phyloP scores from a whole-genome alignment of 2,329 filamentous ascomycete species.

The Monosporascus sp. region DNA sequence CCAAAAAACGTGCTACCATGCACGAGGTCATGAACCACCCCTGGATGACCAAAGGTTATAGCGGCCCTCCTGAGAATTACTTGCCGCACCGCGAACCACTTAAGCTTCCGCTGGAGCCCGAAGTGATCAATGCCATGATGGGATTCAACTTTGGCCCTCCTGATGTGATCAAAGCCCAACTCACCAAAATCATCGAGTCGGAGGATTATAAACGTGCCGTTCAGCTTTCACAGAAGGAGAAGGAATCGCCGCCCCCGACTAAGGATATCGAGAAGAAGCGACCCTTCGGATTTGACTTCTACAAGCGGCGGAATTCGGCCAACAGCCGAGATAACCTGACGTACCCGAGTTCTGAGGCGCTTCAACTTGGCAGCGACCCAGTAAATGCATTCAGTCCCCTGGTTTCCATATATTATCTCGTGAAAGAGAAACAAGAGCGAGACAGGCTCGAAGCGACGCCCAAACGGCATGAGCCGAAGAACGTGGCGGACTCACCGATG shows the following conservation, averaged over 20 bases:
- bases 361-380: conserved; percentile 78
- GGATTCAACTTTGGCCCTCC: conserved; percentile 94
- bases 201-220: conserved; percentile 89
- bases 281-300: conserved; percentile 90
- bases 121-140: conserved; percentile 88
- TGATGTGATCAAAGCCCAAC: conserved; percentile 74
- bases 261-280: conserved; percentile 75
- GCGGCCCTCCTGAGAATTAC: conserved; percentile 80
- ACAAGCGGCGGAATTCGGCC: conserved; percentile 86
- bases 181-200: conserved; percentile 82
- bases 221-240: conserved; percentile 63
- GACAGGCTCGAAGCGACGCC: conserved; percentile 45
- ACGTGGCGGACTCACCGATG: conserved; percentile 44
- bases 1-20: conserved; percentile 77
- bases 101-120: conserved; percentile 74
- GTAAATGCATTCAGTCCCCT: conserved; percentile 90
- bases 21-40: conserved; percentile 90
- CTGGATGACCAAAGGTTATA: conserved; percentile 94
- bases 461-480: conserved; percentile 28
- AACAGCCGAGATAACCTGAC: conserved; percentile 83
- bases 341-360: conserved; percentile 77
- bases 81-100: conserved; percentile 79
- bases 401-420: conserved; percentile 90
- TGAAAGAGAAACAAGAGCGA: conserved; percentile 87
- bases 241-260: conserved; percentile 49